Conservation (phyloP, 2,329 filamentous ascomycete genomes). For the Colletotrichum camelliae region DNA sequence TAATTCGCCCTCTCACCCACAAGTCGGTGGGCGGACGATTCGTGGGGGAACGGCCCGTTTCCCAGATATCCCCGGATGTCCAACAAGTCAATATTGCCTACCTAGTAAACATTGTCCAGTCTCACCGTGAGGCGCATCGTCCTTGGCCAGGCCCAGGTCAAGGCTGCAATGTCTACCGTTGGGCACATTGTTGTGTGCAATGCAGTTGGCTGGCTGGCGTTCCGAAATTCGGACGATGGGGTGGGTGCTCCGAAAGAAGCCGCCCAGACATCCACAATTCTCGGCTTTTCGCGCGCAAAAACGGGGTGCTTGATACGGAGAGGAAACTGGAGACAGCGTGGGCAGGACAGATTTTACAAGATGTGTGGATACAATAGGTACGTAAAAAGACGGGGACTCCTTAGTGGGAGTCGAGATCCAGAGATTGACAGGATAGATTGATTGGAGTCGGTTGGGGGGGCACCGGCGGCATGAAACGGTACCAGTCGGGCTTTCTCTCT, state of each 20-base stretch:
- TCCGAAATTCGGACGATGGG: constrained; percentile 18
- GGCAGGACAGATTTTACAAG: constrained; percentile 11
- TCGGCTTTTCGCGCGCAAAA: constrained; percentile 20
- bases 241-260: constrained; percentile 18
- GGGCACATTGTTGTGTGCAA: not conserved
- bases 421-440: constrained; percentile 16
- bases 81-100: not conserved
- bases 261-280: constrained; percentile 7
- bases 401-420: not conserved
- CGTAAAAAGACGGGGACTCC: constrained; percentile 4
- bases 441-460: constrained; percentile 12
- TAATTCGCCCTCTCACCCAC: not conserved
- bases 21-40: not conserved
- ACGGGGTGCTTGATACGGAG: constrained; percentile 14
- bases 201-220: not conserved
- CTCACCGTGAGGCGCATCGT: constrained; percentile 17
- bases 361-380: constrained; percentile 2
- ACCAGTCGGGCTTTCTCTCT: not conserved
- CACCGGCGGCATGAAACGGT: not conserved
- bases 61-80: not conserved
- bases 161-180: not conserved
- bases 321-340: constrained; percentile 8
- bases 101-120: not conserved
- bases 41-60: not conserved
- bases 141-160: not conserved